phyloP scores from a whole-genome alignment of 2,329 filamentous ascomycete species.

The Didymella glomerata region DNA sequence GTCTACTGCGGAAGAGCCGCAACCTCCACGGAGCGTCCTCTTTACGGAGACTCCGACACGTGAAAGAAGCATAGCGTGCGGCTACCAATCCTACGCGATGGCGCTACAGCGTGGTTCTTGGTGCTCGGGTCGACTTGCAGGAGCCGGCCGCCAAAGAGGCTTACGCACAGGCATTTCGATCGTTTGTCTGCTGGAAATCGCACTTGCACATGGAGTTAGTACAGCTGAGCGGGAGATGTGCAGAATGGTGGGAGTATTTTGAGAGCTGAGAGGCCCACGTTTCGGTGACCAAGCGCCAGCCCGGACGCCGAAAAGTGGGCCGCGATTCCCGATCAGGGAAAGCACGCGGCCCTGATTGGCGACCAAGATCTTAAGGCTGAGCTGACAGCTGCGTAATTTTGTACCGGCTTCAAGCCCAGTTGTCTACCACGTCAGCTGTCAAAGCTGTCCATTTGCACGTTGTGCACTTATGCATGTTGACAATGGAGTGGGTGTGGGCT shows the following conservation, averaged over 20 bases:
- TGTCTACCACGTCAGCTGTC: constrained; percentile 13
- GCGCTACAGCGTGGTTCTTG: constrained; percentile 7
- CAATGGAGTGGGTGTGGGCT: constrained; percentile 3
- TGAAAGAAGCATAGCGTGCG: constrained; percentile 11
- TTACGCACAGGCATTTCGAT: constrained; percentile 9
- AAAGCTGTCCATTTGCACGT: background rate
- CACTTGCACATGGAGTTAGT: constrained; percentile 4
- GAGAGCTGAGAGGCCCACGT: constrained; percentile 8
- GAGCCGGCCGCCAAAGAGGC: constrained; percentile 11
- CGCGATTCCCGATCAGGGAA: constrained; percentile 6
- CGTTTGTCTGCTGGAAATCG: background rate
- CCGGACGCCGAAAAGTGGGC: constrained; percentile 1
- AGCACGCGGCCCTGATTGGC: constrained; percentile 4
- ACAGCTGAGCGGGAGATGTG: constrained; percentile 12
- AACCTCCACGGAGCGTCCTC: constrained; percentile 7
- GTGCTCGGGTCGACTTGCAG: constrained; percentile 12
- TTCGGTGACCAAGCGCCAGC: constrained; percentile 6
- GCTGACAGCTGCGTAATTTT: constrained; percentile 12
- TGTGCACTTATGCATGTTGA: constrained; percentile 9
- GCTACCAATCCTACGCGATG: constrained; percentile 14
- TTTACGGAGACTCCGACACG: constrained; percentile 10
- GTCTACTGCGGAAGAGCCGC: constrained; percentile 12
- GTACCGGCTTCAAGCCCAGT: constrained; percentile 11
- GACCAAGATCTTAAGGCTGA: constrained; percentile 3
- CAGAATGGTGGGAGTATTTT: constrained; percentile 6